Base-by-base conservation (phyloP, 2,329 filamentous ascomycete species). In the Mycocentrospora acerina region DNA sequence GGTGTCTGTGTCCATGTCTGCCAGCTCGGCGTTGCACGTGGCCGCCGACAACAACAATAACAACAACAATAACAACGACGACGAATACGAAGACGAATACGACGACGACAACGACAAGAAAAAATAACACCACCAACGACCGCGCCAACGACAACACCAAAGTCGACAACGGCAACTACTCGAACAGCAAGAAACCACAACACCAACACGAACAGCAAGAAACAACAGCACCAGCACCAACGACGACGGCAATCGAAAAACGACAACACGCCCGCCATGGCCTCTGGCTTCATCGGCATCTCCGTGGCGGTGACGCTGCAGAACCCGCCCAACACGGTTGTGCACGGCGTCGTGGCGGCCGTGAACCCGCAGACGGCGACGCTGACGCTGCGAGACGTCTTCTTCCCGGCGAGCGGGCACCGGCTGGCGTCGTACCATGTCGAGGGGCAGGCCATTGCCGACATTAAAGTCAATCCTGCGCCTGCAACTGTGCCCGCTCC, bases 231-330 rank as follows among this genome's bases (percentile, higher is more conserved):
- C 19, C 19, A 22, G 9, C 19, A 22, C 19, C 19, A 22, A 5
- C 19, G 5, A n/a, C 31, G 30, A 15, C 19, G 24, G 30, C 27
- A 36, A 14, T 31, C 28, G 24, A 12, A 14, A 14, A 11, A 16
- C 9, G 13, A 16, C 29, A 12, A 28, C 29, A 18, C 13, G 25
- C 33, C 14, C 29, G 47, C 24, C 53, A 86, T 86, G 83, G 81
- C 60, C 32, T 75, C 76, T 43, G 76, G 82, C 59, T 89, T 91
- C 64, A 81, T 88, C 58, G 88, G 88, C 46, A 78, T 88, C 65
- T 82, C 84, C 44, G 88, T 93, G 69, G 72, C 82, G 44, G 83
- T 93, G 57, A 85, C 83, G 24, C 76, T 93, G 48, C 79, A 77
- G 55, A 74, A 81, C 42, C 84, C 85, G 35, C 76, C 78, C 2